Base-by-base conservation (phyloP, 164 flowering plant species). In the Kingdonia uniflora region DNA sequence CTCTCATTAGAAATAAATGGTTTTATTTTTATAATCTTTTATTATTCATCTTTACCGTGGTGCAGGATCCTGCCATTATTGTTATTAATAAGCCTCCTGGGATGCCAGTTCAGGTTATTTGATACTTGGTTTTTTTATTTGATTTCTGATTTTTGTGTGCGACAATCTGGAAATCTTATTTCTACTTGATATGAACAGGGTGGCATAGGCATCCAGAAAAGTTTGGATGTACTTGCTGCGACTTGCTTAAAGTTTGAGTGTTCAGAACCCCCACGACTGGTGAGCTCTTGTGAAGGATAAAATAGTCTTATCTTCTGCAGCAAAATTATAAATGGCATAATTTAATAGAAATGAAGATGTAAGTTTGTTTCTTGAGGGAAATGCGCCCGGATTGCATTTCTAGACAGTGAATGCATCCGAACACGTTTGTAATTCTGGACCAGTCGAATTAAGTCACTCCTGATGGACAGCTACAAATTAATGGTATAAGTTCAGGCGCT, bases 61-160 rank as follows among this genome's bases (percentile, higher is more conserved):
- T 55, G 44, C 56, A 92, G 99, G 99, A 88, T 76, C 61, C 87
- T 37, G 85, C 89, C 11, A 85, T 92, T 57, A 67, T 92, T 60
- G 91, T 74, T 46, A 33, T 92, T 59, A 92, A 92, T 59, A 92
- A 92, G 58, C 99, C 99, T 58, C 83, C 77, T 10, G 95, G 96
- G 55, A 68, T 92, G 79, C 87, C 98, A 42, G 98, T 92, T 63
- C 98, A 92, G 82, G 98, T 91, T 55, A 47, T 58, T 49, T 44
- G 24, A 16, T 51, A 22, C 6, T n/a, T 2, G 1, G 16, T 11
- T 19, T 44, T 19, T 8, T 44, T 44, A 44, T 44, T 16, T 44
- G 19, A n/a, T 8, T 2, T n/a, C 12, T 44, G 7, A 44, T 3
- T 52, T 43, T 50, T 38, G 17, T 47, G 23, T 13, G 42, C 53